Percentiles rank a stretch among this genome's conserved stretches.
phyloP scores from a whole-genome alignment of 2,329 filamentous ascomycete genomes.

The Furcasterigmium furcatum region DNA sequence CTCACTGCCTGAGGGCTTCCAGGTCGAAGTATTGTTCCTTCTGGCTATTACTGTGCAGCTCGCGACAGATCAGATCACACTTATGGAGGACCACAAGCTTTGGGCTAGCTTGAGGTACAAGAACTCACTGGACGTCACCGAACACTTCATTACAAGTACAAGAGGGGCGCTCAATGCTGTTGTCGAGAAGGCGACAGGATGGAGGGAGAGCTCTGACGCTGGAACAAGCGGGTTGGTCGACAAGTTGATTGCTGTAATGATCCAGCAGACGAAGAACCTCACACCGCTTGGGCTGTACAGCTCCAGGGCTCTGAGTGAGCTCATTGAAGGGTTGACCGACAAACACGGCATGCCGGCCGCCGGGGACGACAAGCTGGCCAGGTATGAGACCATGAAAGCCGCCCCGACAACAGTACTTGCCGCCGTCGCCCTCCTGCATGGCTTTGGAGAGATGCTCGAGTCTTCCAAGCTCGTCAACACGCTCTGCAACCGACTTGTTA shows the following conservation, averaged over 20 bases:
- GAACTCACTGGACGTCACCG: conserved; percentile 33
- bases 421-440: conserved; percentile 46
- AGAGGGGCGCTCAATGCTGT: conserved; percentile 31
- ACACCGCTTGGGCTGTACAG: conserved; percentile 47
- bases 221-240: conserved; percentile 33
- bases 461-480: conserved; percentile 46
- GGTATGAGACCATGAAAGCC: conserved; percentile 43
- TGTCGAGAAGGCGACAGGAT: conserved; percentile 27
- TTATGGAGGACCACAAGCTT: conserved; percentile 38
- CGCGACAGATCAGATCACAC: conserved; percentile 50
- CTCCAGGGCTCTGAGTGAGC: conserved; percentile 45
- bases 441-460: conserved; percentile 47
- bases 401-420: conserved; percentile 42
- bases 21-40: conserved; percentile 48
- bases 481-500: conserved; percentile 58
- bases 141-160: conserved; percentile 38
- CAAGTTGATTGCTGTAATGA: conserved; percentile 38
- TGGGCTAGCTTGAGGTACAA: conserved; percentile 38
- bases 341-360: conserved; percentile 39
- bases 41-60: conserved; percentile 49
- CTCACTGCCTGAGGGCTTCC: conserved; percentile 34
- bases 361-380: conserved; percentile 44
- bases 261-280: conserved; percentile 36
- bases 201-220: conserved; percentile 30
- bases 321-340: conserved; percentile 45